These are phyloP conservation scores for Xylaria sp. DNA, from an alignment of 2,329 filamentous ascomycete species.

Conservation along the genomic window DNA sequence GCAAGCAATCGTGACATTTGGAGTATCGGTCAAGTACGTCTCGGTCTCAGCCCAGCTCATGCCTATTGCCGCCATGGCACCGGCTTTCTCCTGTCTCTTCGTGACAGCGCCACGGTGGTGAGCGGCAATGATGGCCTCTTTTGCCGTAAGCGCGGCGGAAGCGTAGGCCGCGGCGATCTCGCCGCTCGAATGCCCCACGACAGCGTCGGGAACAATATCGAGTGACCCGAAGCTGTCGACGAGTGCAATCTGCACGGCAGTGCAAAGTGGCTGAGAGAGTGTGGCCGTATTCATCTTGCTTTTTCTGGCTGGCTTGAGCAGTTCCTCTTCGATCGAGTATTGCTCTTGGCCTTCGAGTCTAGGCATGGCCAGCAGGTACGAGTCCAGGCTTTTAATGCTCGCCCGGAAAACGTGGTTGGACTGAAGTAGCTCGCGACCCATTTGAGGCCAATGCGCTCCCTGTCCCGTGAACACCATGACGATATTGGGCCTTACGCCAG, in stretches of 20 bases:
- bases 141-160: conserved; percentile 38
- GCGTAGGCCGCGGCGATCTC: conserved; percentile 50
- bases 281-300: conserved; percentile 26
- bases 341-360: too few relatives aligned
- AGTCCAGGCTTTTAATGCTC: too few relatives aligned
- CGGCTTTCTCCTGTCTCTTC: conserved; percentile 13
- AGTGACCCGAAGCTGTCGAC: conserved; percentile 16
- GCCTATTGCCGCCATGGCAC: conserved; percentile 41
- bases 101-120: conserved; percentile 46
- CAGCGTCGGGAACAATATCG: conserved; percentile 17
- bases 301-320: conserved; percentile 18
- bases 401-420: too few relatives aligned
- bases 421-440: conserved; percentile 22
- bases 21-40: conserved; percentile 22
- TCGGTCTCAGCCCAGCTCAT: conserved; percentile 28
- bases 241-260: conserved; percentile 28
- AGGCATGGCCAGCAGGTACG: too few relatives aligned
- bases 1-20: conserved; percentile 26
- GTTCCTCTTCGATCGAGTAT: conserved; percentile 18
- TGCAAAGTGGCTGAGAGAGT: conserved; percentile 36
- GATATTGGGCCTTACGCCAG: background rate
- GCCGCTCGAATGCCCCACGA: conserved; percentile 39
- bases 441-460: conserved; percentile 29
- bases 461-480: conserved; percentile 31
- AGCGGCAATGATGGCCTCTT: conserved; percentile 44